Evolutionary conservation across 495 filamentous ascomycete genomes (phyloP), one percentile per base, ranked within the genome.

Genomic region (Podospora pseudopauciseta): DNA sequence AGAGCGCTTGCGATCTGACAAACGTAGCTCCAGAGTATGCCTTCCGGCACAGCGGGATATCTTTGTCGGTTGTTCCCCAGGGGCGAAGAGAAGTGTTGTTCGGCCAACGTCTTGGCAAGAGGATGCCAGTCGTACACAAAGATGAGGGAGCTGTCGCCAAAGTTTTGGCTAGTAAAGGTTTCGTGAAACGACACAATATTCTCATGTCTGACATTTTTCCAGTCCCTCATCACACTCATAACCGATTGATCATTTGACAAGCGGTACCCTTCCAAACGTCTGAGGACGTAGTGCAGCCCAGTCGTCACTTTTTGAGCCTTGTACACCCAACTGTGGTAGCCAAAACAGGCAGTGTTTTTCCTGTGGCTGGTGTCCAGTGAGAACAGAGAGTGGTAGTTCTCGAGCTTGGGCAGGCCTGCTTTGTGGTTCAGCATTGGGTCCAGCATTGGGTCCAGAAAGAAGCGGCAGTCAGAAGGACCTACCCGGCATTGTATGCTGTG

Each of bases 81-180:
- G 61, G 82, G 84, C 18, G 80, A 76, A 53, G 86, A 85, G 69
- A 96, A 88, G 70, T 97, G 89, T 68, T 92, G 87, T 73, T 98
- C 94, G 39, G 88, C 87, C 16, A 99, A 83, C 3, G 95, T 97
- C 79, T 95, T 96, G 28, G 94, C 91, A 26, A 93, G 80, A 0
- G 95, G 96, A 74, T 96, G 91, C 74, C 94, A 99, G 76, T 96
- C 92, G 67, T 91, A 96, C 44, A 96, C 93, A 75, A 98, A 91
- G 67, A 99, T 90, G 64, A 99, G 84, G 18, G 96, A 98, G 77
- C 90, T 96, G 73, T 98, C 96, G 68, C 93, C 91, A 79, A 98
- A 99, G 60, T 89, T 90, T 54, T 92, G 83, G 56, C 92, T 97
- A 6, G 95, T 98, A 76, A 98, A 98, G 2, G 92, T 92, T 79